A percentile compares a stretch with the other conserved stretches of the same genome.
Conservation (phyloP, 2,329 filamentous ascomycete species). For the Ceratocystis diversiconidia region DNA sequence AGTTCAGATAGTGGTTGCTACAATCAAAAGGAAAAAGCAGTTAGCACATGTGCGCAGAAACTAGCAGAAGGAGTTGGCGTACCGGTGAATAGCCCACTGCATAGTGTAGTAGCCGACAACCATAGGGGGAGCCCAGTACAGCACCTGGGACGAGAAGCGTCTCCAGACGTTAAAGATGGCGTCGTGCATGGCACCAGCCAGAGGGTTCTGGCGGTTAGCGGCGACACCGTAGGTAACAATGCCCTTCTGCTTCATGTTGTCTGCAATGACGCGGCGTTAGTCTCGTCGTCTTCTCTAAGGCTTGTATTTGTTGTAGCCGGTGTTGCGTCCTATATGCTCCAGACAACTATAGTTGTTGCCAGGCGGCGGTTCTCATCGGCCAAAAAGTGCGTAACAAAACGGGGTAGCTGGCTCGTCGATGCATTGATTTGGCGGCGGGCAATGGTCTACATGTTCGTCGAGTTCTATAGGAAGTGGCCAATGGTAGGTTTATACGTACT, state of each 20-base stretch:
- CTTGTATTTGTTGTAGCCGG: neutral
- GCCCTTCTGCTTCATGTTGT: conserved; percentile 41
- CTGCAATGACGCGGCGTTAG: neutral
- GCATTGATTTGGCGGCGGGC: neutral
- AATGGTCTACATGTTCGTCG: neutral
- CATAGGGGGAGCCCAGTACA: conserved; percentile 76
- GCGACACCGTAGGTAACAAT: conserved; percentile 61
- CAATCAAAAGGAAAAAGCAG: neutral
- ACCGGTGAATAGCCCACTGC: conserved; percentile 88
- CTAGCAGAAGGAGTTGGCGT: conserved; percentile 27
- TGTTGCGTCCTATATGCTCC: neutral
- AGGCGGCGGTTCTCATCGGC: neutral
- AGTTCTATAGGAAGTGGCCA: neutral
- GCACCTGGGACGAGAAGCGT: conserved; percentile 69
- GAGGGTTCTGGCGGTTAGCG: conserved; percentile 76
- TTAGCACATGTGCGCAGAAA: neutral
- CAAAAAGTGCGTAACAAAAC: neutral
- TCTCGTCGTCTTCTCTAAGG: neutral
- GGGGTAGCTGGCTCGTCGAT: neutral
- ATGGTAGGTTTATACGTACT: conserved; percentile 11
- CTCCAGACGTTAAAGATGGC: conserved; percentile 95
- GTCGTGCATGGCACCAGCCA: conserved; percentile 62
- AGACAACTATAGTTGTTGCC: neutral
- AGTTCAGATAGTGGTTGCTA: conserved; percentile 72
- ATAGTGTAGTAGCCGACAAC: conserved; percentile 66